Percentiles rank a stretch among this genome's conserved stretches.
Evolutionary conservation across 192 early-diverging fungal genomes (phyloP).

Genomic region (Coemansia sp.): DNA sequence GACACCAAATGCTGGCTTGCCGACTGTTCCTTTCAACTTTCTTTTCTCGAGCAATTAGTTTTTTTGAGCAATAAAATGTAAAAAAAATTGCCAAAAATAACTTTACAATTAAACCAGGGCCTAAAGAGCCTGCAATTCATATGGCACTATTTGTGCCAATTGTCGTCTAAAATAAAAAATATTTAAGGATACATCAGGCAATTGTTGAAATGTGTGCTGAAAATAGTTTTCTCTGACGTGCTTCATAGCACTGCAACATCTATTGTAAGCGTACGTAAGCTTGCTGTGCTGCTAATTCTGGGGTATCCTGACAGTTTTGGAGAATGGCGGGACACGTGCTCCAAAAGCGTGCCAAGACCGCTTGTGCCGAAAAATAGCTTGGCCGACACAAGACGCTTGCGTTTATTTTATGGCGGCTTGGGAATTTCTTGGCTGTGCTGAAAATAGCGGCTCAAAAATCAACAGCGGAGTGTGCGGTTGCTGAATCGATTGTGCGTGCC

Average conservation of each 20-base stretch:
- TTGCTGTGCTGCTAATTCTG: background rate
- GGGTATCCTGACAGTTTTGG: background rate
- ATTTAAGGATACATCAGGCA: too few relatives aligned
- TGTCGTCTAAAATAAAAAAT: background rate
- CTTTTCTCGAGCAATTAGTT: too few relatives aligned
- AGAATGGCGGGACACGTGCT: background rate
- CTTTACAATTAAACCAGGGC: too few relatives aligned
- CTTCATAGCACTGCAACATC: background rate
- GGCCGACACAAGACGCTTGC: background rate
- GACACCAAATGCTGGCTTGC: background rate
- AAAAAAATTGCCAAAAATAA: too few relatives aligned
- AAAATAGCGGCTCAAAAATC: background rate
- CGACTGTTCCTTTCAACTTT: background rate
- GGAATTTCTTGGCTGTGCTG: background rate
- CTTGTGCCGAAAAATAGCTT: background rate
- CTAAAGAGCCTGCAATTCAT: too few relatives aligned
- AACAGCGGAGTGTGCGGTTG: background rate
- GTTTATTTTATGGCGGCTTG: background rate
- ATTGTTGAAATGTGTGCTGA: too few relatives aligned
- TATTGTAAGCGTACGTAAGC: background rate
- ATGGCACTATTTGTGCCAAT: too few relatives aligned
- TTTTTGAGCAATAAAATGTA: too few relatives aligned
- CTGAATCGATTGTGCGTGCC: background rate
- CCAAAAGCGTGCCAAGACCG: background rate
- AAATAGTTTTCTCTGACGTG: background rate